phyloP scores from a whole-genome alignment of 2,329 filamentous ascomycete species.

The Trichophyton equinum region DNA sequence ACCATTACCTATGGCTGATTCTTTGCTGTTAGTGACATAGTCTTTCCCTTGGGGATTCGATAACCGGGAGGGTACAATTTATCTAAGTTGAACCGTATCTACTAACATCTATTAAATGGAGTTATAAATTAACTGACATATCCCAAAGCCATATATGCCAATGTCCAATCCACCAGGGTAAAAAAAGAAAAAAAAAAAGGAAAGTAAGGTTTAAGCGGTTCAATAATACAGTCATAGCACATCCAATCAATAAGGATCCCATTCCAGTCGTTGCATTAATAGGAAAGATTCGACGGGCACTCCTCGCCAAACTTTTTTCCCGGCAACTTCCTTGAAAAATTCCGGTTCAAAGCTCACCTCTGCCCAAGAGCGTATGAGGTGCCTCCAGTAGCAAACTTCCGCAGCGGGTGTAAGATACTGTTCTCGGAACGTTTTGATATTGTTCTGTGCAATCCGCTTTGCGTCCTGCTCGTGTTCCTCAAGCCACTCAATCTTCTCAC shows the following conservation, averaged over 20 bases:
- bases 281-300: constrained; percentile 33
- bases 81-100: background rate
- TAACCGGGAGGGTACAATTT: too few species aligned
- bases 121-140: background rate
- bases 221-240: background rate
- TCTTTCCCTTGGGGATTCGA: too few species aligned
- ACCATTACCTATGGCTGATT: too few species aligned
- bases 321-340: constrained; percentile 19
- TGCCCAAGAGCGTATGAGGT: constrained; percentile 31
- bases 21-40: too few species aligned
- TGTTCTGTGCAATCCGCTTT: constrained; percentile 40
- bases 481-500: constrained; percentile 32
- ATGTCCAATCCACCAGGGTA: background rate
- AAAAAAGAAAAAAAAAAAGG: too few species aligned
- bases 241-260: background rate
- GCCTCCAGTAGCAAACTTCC: constrained; percentile 45
- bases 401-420: constrained; percentile 43
- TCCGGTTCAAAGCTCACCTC: constrained; percentile 30
- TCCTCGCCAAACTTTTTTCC: constrained; percentile 22
- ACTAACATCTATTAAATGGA: background rate
- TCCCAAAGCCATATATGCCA: background rate
- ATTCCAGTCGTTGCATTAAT: constrained; percentile 14
- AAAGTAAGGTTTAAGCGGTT: too few species aligned
- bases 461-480: constrained; percentile 33
- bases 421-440: constrained; percentile 38